Evolutionary conservation across 345 rosid species (phyloP), one percentile per base, ranked within the genome.

Genomic region (Psidium guajava): DNA sequence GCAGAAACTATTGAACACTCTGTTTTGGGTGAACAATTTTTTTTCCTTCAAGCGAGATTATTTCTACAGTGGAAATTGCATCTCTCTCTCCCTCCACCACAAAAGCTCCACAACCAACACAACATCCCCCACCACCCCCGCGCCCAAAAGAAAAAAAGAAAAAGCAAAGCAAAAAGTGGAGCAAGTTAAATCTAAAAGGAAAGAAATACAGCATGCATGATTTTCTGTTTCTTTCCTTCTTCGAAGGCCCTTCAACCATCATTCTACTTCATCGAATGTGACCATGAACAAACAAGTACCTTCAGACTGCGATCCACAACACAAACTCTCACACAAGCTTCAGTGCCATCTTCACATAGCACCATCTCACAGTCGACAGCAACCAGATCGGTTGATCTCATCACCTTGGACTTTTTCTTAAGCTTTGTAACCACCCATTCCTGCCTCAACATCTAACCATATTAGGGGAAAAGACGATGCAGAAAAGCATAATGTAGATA

Each of bases 311-410:
- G 94, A 92, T 94, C 94, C 32, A 97, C 98, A 4, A 92, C 95
- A 69, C 92, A 95, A 40, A 94, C 95, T 86, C 88, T 92, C 87
- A 96, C 99, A 55, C 96, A 89, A 86, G 95, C 99, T 85, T 97
- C 98, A 47, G 92, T 94, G 50, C 99, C 98, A 93, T 96, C 99
- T 82, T 93, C 91, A 90, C 98, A 96, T 10, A 91, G 94, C 90
- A 97, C 99, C 99, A 97, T 97, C 94, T 96, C 99, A 91, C 99
- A 97, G 87, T 96, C 99, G 87, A 97, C 91, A 86, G 99, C 96
- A 83, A 91, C n/a, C 90, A 97, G 90, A 27, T 59, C 42, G 51
- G 89, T 93, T 49, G 92, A 91, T 51, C 57, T 91, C 85, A 87
- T 57, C 87, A 84, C 86, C 93, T 90, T 90, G 49, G 94, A 87